Base-by-base conservation (phyloP, 169 alveolate genomes). In the Plasmodium gonderi region DNA sequence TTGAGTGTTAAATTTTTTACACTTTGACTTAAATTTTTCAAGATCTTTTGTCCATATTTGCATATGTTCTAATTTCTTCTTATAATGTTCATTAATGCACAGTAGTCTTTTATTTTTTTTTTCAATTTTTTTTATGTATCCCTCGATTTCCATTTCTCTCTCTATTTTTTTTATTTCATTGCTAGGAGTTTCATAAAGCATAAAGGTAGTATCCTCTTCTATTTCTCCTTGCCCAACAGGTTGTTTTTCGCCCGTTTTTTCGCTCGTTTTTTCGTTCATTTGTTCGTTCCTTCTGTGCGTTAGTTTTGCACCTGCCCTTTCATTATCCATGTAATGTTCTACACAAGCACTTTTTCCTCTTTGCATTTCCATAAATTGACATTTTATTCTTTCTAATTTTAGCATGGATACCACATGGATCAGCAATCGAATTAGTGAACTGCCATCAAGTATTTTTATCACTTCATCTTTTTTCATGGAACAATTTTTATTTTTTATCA, bases 81-180 rank as follows among this genome's bases (percentile, higher is more conserved):
- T 79, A 45, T 74, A 77, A 33, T 49, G 54, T 49, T 90, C 89
- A 75, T 90, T 80, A 12, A 78, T 42, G 54, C 60, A 45, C 45
- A 68, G 44, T 74, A 69, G 38, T 45, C 67, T 72, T 80, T 49
- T 75, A 23, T 49, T 81, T 36, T 80, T 65, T 12, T 65, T 12
- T 67, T 81, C 75, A 26, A 81, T 49, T 2, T 23, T 81, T 85
- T 67, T 36, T 94, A 78, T 74, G 31, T 44, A 33, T 67, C 47
- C 81, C 20, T 42, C 36, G 26, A 17, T 23, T 79, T 76, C 92
- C 80, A 80, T 67, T 12, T 65, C 80, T 9, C 51, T 31, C 8
- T 90, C 95, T 31, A 83, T 26, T 6, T 76, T 94, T 20, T 36
- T 14, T 29, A 94, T 83, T 79, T 89, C 85, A 3, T 91, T 79